Base-by-base conservation (phyloP, 257 asterid species). In the Capsicum rhomboideum region DNA sequence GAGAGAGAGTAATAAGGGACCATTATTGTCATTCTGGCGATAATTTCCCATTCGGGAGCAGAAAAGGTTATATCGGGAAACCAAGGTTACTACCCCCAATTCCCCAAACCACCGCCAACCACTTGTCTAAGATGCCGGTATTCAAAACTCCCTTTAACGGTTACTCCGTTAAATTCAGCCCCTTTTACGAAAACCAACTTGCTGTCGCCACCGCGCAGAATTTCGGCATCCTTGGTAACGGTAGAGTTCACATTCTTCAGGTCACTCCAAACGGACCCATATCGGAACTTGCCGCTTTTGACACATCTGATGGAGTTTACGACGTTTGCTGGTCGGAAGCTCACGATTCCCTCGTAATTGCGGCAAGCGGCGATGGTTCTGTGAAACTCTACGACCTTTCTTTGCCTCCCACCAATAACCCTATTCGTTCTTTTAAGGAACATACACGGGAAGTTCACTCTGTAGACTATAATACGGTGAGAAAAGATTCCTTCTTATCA, bases 241-340 rank as follows among this genome's bases (percentile, higher is more conserved):
- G 98, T 88, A 97, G 98, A 50, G 78, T 96, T 85, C 99, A 96
- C 91, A 91, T 94, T 84, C 95, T 96, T 87, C 93, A 93, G 86
- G 90, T 94, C 77, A 90, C 92, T 8, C 94, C 98, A 29, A 58
- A 17, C 80, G 83, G 78, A 54, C 86, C 89, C n/a, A 80, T 96
- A 88, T 85, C 96, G 4, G 97, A 93, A 46, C 85, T 93, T 83
- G 87, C 91, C 82, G 78, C 98, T 86, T 96, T 92, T 91, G 99
- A 96, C 83, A 96, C 99, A 9, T 94, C 99, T 78, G 98, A 96
- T 86, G 98, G 98, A 20, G 97, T 94, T 42, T 96, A 94, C 90
- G 98, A 96, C 83, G 87, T 96, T 18, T 94, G 98, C 90, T 96
- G 98, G 98, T 93, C 99, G 42, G 99, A 96, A 82, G 94, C 99